phyloP scores from a whole-genome alignment of 1,284 basidiomycete genomes.

The Moesziomyces parantarcticus region DNA sequence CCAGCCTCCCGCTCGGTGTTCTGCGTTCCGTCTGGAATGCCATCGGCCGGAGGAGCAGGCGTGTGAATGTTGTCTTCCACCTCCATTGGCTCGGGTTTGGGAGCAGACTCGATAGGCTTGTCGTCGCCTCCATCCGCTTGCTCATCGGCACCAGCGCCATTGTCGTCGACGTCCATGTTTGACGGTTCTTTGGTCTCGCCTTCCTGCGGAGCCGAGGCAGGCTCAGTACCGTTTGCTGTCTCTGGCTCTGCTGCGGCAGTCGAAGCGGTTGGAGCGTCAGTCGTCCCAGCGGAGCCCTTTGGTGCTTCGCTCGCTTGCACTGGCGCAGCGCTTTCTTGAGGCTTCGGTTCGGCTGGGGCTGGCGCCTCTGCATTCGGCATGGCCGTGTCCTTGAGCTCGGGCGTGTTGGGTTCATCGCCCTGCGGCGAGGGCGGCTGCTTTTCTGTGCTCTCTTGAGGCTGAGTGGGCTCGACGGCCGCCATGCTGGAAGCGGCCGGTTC shows the following conservation, averaged over 20 bases:
- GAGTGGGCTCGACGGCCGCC: neutral
- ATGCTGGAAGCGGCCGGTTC: neutral
- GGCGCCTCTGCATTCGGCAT: conserved; percentile 1
- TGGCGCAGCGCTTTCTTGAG: neutral
- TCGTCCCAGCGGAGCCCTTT: neutral
- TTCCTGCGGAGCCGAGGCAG: neutral
- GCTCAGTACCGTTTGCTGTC: neutral
- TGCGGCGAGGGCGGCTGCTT: conserved; percentile 2
- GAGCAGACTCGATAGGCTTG: conserved; percentile 3
- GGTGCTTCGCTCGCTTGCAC: neutral
- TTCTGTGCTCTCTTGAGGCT: neutral
- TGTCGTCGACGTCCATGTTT: conserved; percentile 38
- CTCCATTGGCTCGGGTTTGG: conserved; percentile 25
- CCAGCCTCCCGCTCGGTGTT: neutral
- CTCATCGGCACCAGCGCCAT: conserved; percentile 1
- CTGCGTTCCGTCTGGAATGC: conserved; percentile 4
- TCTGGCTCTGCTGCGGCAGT: conserved; percentile 5
- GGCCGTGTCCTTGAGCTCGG: conserved; percentile 8
- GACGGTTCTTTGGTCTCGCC: conserved; percentile 4
- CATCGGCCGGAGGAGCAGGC: conserved; percentile 22
- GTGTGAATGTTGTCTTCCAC: conserved; percentile 32
- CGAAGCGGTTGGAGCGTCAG: neutral
- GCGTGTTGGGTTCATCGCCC: conserved; percentile 16
- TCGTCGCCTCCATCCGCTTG: neutral
- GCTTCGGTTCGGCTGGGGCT: neutral